These are phyloP conservation scores for Hypoxylon perforatum DNA, from an alignment of 495 filamentous ascomycete genomes.

Conservation along the genomic window DNA sequence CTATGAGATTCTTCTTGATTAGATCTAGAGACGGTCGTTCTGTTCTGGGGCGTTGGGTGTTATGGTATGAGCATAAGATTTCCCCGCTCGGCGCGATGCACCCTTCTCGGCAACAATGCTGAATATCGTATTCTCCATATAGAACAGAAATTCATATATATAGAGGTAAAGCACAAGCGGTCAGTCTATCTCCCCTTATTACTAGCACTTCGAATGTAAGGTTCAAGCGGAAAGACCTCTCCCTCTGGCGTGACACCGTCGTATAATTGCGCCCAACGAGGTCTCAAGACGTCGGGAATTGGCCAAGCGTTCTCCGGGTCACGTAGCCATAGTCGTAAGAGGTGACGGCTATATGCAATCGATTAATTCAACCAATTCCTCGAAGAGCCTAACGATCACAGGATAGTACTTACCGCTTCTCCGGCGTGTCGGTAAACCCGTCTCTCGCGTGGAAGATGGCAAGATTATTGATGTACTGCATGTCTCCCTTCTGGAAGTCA, in stretches of 20 bases:
- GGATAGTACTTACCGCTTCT: conserved; percentile 55
- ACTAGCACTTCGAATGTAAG: conserved; percentile 55
- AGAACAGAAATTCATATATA: conserved; percentile 4
- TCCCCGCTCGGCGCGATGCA: conserved; percentile 18
- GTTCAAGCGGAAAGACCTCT: conserved; percentile 66
- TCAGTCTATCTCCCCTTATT: conserved; percentile 43
- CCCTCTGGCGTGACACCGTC: conserved; percentile 60
- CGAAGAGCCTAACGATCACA: not conserved
- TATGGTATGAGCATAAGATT: conserved; percentile 11
- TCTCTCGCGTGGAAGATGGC: conserved; percentile 63
- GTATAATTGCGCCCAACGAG: conserved; percentile 66
- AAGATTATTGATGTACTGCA: conserved; percentile 66
- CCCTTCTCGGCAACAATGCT: conserved; percentile 4
- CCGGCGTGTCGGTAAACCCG: conserved; percentile 57
- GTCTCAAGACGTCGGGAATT: conserved; percentile 58
- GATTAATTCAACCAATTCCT: conserved; percentile 22
- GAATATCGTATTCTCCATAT: not conserved
- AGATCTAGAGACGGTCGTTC: conserved; percentile 15
- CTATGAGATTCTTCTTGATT: conserved; percentile 76
- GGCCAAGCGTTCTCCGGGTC: conserved; percentile 67
- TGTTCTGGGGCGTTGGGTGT: conserved; percentile 1
- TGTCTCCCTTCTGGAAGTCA: conserved; percentile 65
- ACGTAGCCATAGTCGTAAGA: conserved; percentile 68
- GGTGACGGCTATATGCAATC: conserved; percentile 59
- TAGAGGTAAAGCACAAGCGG: conserved; percentile 5